Percentiles rank a stretch among this genome's conserved stretches.
Evolutionary conservation across 164 flowering plant genomes (phyloP).

Genomic region (Nelumbo lutea): DNA sequence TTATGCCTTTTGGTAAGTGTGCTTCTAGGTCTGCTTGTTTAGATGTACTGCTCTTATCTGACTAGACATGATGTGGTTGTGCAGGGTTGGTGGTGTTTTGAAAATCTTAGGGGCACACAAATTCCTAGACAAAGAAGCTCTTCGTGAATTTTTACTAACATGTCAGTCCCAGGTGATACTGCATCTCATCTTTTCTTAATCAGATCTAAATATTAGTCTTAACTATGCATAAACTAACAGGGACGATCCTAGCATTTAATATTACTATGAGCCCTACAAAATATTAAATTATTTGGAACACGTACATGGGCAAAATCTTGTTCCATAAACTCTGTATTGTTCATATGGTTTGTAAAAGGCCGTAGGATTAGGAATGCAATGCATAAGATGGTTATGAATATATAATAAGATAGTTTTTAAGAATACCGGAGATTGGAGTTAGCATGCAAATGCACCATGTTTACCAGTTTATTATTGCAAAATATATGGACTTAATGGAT

Average conservation of each 20-base stretch:
- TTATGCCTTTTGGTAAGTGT: constrained; percentile 88
- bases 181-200: constrained; percentile 4
- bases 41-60: constrained; percentile 5
- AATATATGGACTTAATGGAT: not conserved
- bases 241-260: not conserved
- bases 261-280: no score
- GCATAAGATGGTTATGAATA: no score
- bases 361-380: no score
- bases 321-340: no score
- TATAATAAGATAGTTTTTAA: no score
- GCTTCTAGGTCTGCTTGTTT: not conserved
- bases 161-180: constrained; percentile 68
- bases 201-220: not conserved
- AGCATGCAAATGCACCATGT: not conserved
- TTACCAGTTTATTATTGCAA: not conserved
- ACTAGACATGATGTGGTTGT: constrained; percentile 11
- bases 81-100: constrained; percentile 78
- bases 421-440: no score
- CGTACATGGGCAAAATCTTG: no score
- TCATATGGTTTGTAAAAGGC: no score
- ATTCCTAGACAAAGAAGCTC: constrained; percentile 51
- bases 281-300: no score
- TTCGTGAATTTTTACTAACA: constrained; percentile 55
- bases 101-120: constrained; percentile 59
- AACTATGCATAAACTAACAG: not conserved